These are phyloP conservation scores for Alternaria novae-zelandiae DNA, from an alignment of 2,329 filamentous ascomycete genomes.

Conservation along the genomic window DNA sequence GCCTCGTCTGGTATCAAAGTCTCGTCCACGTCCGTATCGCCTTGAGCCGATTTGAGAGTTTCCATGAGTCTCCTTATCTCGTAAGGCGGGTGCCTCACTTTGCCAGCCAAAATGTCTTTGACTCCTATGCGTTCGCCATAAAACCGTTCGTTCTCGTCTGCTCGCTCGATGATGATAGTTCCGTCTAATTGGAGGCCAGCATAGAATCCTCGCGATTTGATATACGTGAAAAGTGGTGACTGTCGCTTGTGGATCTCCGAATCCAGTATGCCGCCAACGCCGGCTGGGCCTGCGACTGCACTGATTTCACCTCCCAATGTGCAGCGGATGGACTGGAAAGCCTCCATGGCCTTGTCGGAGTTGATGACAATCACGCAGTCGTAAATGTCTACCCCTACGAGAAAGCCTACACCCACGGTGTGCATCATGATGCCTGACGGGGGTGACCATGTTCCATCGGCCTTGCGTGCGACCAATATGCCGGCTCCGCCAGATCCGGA, in stretches of 20 bases:
- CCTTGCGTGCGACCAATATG: constrained; percentile 80
- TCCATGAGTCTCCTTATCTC: constrained; percentile 71
- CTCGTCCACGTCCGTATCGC: constrained; percentile 76
- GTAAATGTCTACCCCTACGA: constrained; percentile 92
- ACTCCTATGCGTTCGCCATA: constrained; percentile 72
- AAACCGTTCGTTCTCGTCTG: constrained; percentile 87
- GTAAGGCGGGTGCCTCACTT: constrained; percentile 62
- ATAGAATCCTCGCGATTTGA: constrained; percentile 89
- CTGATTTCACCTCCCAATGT: constrained; percentile 83
- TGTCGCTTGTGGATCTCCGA: constrained; percentile 71
- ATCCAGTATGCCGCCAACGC: constrained; percentile 76
- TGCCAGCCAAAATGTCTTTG: constrained; percentile 68
- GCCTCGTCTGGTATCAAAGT: constrained; percentile 71
- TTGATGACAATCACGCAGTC: constrained; percentile 95
- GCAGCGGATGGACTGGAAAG: constrained; percentile 79
- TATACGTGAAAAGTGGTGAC: constrained; percentile 80
- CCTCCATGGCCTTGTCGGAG: constrained; percentile 80
- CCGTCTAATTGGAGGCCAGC: constrained; percentile 87
- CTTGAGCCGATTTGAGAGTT: constrained; percentile 87
- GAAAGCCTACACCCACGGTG: constrained; percentile 85
- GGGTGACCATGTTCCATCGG: constrained; percentile 88
- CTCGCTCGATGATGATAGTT: constrained; percentile 82
- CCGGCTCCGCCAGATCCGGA: constrained; percentile 91
- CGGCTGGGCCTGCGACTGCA: constrained; percentile 77
- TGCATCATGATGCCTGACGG: constrained; percentile 91